A percentile compares a stretch with the other conserved stretches of the same genome.
Conservation (phyloP, 164 flowering plant genomes). For the Piper betle region DNA sequence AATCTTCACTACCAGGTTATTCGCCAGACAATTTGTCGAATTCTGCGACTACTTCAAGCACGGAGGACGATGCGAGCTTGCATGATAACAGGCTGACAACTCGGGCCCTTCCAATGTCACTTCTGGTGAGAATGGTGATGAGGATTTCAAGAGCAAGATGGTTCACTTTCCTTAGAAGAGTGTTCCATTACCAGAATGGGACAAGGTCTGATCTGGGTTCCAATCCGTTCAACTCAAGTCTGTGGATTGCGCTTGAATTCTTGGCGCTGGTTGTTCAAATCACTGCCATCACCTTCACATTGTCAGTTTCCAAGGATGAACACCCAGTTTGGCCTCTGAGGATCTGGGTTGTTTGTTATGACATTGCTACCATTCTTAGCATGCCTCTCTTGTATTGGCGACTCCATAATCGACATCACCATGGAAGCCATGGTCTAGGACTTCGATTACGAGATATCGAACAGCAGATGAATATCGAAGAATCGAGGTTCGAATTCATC, state of each 20-base stretch:
- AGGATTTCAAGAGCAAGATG: slow-evolving; percentile 81
- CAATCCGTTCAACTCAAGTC: slow-evolving; percentile 66
- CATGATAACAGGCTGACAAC: slow-evolving; percentile 16
- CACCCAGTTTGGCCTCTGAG: slow-evolving; percentile 89
- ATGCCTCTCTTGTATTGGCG: slow-evolving; percentile 61
- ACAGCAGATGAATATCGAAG: slow-evolving; percentile 46
- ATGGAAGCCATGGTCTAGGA: slow-evolving; percentile 23
- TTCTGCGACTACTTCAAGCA: slow-evolving; percentile 19
- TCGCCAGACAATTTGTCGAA: slow-evolving; percentile 22
- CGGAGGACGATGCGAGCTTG: slow-evolving; percentile 12
- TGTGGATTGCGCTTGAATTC: slow-evolving; percentile 71
- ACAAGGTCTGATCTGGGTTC: slow-evolving; percentile 75
- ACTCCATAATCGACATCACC: slow-evolving; percentile 23
- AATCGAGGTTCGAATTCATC: slow-evolving; percentile 41
- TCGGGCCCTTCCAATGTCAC: slow-evolving; percentile 24
- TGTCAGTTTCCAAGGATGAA: slow-evolving; percentile 48
- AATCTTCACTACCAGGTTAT: slow-evolving; percentile 23
- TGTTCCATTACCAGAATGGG: slow-evolving; percentile 85
- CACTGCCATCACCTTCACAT: slow-evolving; percentile 25
- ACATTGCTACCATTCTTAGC: slow-evolving; percentile 54
- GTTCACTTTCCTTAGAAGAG: slow-evolving; percentile 76
- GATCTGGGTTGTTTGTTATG: slow-evolving; percentile 74
- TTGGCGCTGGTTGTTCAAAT: slow-evolving; percentile 57
- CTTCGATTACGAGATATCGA: slow-evolving; percentile 28
- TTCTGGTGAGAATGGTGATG: slow-evolving; percentile 53